Evolutionary conservation across 805 yeast genomes (phyloP).

Genomic region (Ogataea angusta): DNA sequence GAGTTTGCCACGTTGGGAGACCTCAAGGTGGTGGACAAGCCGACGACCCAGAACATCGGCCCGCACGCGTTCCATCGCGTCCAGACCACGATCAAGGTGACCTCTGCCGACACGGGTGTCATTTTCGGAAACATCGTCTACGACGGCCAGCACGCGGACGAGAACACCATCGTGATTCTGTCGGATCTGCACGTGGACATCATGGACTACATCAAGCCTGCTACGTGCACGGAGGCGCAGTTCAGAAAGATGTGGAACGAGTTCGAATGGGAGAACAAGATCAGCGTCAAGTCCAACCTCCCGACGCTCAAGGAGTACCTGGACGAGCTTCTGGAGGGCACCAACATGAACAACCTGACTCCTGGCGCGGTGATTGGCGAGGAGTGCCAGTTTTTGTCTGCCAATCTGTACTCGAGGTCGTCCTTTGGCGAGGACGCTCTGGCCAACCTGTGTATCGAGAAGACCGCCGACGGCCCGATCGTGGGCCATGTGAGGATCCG

Average conservation of each 20-base stretch:
- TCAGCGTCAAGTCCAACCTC: constrained; percentile 73
- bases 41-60: constrained; percentile 84
- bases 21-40: constrained; percentile 88
- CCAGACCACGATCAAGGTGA: constrained; percentile 86
- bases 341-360: constrained; percentile 92
- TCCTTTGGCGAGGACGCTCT: constrained; percentile 97
- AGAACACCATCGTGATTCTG: constrained; percentile 82
- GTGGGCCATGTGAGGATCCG: constrained; percentile 95
- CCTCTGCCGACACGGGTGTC: constrained; percentile 97
- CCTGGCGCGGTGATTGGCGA: constrained; percentile 88
- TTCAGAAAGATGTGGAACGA: constrained; percentile 99
- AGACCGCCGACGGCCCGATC: constrained; percentile 66
- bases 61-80: constrained; percentile 96
- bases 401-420: constrained; percentile 87
- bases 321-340: constrained; percentile 69
- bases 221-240: constrained; percentile 79
- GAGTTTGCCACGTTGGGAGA: constrained; percentile 97
- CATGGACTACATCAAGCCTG: constrained; percentile 96
- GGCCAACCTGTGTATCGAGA: constrained; percentile 92
- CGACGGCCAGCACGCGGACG: constrained; percentile 93
- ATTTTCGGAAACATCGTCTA: constrained; percentile 95
- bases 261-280: constrained; percentile 99
- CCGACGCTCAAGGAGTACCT: constrained; percentile 71
- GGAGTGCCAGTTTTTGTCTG: constrained; percentile 88
- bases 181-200: constrained; percentile 95